Evolutionary conservation across 73 alveolate species (phyloP).

Genomic region (Tetrahymena elliotti): DNA sequence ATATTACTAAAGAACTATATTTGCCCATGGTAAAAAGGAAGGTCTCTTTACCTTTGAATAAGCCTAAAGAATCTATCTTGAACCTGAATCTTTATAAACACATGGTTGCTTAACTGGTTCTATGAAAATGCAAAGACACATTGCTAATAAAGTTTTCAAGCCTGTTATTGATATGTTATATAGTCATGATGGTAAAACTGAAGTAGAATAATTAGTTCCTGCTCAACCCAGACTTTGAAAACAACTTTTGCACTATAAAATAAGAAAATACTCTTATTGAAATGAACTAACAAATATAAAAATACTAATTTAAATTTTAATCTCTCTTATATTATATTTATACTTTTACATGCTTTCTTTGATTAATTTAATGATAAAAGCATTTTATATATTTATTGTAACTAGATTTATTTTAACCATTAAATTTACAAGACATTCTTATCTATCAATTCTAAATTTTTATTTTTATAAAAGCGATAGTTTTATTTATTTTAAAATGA

Average conservation of each 20-base stretch:
- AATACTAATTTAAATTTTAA: not conserved
- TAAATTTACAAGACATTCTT: no score
- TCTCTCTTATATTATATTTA: not conserved
- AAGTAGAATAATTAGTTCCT: not conserved
- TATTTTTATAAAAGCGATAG: no score
- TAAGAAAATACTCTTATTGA: no score
- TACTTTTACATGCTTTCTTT: not conserved
- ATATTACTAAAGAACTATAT: not conserved
- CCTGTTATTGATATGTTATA: not conserved
- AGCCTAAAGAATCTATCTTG: not conserved
- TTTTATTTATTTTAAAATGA: no score
- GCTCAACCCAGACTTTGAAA: not conserved
- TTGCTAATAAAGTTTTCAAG: not conserved
- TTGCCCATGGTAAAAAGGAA: constrained; percentile 6
- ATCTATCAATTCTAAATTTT: no score
- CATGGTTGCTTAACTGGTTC: not conserved
- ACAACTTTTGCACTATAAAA: not conserved
- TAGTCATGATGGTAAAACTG: not conserved
- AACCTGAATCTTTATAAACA: not conserved
- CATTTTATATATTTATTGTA: not conserved
- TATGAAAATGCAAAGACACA: constrained; percentile 9
- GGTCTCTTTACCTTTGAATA: not conserved
- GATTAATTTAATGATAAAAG: not conserved
- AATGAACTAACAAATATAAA: no score
- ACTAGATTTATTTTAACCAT: not conserved